Evolutionary conservation across 805 yeast genomes (phyloP).

Genomic region (Maudiozyma barnettii): DNA sequence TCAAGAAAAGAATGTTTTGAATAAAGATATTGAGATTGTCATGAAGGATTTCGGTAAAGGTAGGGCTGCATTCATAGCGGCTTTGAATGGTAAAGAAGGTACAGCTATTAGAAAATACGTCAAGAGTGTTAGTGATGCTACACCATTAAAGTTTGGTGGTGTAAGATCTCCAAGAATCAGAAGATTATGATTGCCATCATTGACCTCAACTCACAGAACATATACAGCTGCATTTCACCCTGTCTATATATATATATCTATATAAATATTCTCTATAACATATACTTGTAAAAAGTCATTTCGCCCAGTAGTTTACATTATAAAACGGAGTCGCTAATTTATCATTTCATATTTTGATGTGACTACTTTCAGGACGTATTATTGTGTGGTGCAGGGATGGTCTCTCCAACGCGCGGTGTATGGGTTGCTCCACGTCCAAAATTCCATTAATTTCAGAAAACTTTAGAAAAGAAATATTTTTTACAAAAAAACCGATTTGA

Average conservation of each 20-base stretch:
- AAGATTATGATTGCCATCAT: conserved; percentile 58
- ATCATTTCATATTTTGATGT: not conserved
- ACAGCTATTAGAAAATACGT: conserved; percentile 53
- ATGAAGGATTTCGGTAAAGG: conserved; percentile 83
- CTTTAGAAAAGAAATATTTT: not conserved
- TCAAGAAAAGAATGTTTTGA: conserved; percentile 48
- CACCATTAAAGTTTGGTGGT: conserved; percentile 89
- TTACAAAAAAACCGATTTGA: not conserved
- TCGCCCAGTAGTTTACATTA: not conserved
- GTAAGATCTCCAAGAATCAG: conserved; percentile 73
- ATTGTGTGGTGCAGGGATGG: not conserved
- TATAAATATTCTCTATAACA: not conserved
- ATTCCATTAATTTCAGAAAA: too few relatives aligned
- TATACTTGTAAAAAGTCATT: not conserved
- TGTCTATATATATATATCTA: not conserved
- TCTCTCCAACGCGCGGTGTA: not conserved
- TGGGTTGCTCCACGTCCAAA: not conserved
- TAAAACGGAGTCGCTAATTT: too few relatives aligned
- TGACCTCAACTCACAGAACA: too few relatives aligned
- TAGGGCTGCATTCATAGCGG: conserved; percentile 74
- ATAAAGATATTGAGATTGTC: conserved; percentile 63
- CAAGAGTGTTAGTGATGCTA: conserved; percentile 63
- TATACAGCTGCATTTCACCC: too few relatives aligned
- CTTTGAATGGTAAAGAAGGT: conserved; percentile 87
- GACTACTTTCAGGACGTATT: not conserved